Conservation (phyloP, 2,329 filamentous ascomycete genomes). For the Sclerotiophoma versabilis region DNA sequence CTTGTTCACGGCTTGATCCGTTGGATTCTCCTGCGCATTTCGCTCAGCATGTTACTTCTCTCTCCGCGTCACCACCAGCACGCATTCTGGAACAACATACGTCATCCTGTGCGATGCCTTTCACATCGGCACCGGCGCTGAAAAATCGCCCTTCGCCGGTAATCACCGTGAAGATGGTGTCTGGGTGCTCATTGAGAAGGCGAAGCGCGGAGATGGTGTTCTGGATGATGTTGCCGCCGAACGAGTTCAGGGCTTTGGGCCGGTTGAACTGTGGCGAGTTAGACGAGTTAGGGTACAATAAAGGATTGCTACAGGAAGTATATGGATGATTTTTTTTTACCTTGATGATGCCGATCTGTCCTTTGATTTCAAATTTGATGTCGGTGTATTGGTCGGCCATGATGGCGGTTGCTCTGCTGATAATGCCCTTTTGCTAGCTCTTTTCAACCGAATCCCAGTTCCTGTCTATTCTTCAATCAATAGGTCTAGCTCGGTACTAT, state of each 20-base stretch:
- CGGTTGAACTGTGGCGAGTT: conserved; percentile 53
- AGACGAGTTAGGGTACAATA: neutral
- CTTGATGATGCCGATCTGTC: conserved; percentile 57
- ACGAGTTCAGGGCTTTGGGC: conserved; percentile 57
- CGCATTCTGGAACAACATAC: conserved; percentile 16
- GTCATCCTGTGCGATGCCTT: conserved; percentile 31
- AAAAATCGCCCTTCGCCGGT: conserved; percentile 61
- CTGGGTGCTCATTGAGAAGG: conserved; percentile 56
- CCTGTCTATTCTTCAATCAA: neutral
- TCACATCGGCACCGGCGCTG: conserved; percentile 59
- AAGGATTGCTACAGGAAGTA: neutral
- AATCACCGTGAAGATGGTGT: conserved; percentile 59
- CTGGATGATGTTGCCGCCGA: conserved; percentile 55
- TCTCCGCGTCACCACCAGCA: conserved; percentile 7
- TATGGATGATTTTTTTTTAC: conserved; percentile 24
- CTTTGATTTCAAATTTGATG: conserved; percentile 54
- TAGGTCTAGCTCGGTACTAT: neutral
- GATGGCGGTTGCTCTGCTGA: neutral
- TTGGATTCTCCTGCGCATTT: conserved; percentile 18
- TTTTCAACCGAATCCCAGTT: neutral
- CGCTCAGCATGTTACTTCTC: conserved; percentile 18
- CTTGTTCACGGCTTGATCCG: conserved; percentile 46
- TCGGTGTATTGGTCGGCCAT: conserved; percentile 50
- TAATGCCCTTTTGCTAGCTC: neutral
- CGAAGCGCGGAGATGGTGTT: conserved; percentile 55